These are phyloP conservation scores for Melanogaster broomeanus DNA, from an alignment of 768 basidiomycete genomes.

Conservation along the genomic window DNA sequence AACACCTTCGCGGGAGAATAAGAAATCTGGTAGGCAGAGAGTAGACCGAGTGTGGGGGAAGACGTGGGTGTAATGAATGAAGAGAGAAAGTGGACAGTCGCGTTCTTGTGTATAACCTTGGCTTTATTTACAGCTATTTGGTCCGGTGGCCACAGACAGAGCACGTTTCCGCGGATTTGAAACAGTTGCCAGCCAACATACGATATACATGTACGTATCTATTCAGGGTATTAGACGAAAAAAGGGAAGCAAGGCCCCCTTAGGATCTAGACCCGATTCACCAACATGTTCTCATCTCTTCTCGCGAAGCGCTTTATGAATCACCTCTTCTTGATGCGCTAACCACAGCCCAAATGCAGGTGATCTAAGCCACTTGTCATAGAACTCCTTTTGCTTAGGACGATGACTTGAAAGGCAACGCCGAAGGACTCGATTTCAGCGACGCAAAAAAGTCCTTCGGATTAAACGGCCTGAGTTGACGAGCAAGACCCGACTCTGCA, in stretches of 20 bases:
- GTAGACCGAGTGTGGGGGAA: not conserved
- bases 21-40: not conserved
- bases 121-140: constrained; percentile 28
- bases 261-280: not conserved
- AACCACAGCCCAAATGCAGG: constrained; percentile 83
- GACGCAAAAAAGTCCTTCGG: constrained; percentile 68
- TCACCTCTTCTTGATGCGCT: constrained; percentile 71
- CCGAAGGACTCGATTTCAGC: constrained; percentile 66
- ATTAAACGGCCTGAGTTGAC: constrained; percentile 72
- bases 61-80: constrained; percentile 12
- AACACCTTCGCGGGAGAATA: constrained; percentile 8
- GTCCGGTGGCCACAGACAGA: constrained; percentile 31
- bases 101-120: constrained; percentile 14
- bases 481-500: constrained; percentile 21
- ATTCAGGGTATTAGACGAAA: not conserved
- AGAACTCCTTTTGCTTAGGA: constrained; percentile 71
- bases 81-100: constrained; percentile 12
- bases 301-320: constrained; percentile 52
- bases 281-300: constrained; percentile 4
- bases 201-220: no score
- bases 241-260: not conserved
- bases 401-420: constrained; percentile 73
- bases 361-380: constrained; percentile 73
- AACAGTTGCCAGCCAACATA: no score
- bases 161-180: no score